Conservation (phyloP, 495 filamentous ascomycete genomes). For the Stereocaulon alpinum region DNA sequence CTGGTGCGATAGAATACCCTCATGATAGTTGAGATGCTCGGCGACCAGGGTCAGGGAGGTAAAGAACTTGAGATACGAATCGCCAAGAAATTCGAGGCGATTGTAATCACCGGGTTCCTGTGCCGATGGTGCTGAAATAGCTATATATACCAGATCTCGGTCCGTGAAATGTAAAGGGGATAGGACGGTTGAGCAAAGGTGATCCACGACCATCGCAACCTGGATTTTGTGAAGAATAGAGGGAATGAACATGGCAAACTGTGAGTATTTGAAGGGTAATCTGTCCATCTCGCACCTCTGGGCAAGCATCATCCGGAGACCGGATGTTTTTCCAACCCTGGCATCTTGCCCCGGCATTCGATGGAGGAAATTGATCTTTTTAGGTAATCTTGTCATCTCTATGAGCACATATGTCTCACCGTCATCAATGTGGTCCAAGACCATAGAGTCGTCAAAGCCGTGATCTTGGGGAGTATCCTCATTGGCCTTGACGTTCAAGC, state of each 20-base stretch:
- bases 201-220: slow-evolving; percentile 49
- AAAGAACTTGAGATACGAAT: slow-evolving; percentile 72
- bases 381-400: slow-evolving; percentile 40
- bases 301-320: slow-evolving; percentile 8
- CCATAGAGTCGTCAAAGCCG: neutral
- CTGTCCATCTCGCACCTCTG: slow-evolving; percentile 38
- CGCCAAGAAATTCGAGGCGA: slow-evolving; percentile 80
- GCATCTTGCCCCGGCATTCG: slow-evolving; percentile 16
- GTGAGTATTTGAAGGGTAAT: slow-evolving; percentile 48
- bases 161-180: slow-evolving; percentile 42
- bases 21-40: slow-evolving; percentile 59
- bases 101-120: slow-evolving; percentile 63
- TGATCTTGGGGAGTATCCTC: neutral
- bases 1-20: slow-evolving; percentile 60
- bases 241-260: slow-evolving; percentile 64
- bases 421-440: neutral
- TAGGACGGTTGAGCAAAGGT: slow-evolving; percentile 52
- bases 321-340: neutral
- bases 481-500: neutral
- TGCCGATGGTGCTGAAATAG: slow-evolving; percentile 59
- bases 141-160: slow-evolving; percentile 52
- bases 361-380: slow-evolving; percentile 53
- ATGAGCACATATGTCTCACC: slow-evolving; percentile 36
- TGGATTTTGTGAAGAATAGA: slow-evolving; percentile 63
- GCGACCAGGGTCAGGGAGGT: slow-evolving; percentile 57